Evolutionary conservation across 495 filamentous ascomycete genomes (phyloP), one percentile per base, ranked within the genome.

Genomic region (Penicillium lagena): DNA sequence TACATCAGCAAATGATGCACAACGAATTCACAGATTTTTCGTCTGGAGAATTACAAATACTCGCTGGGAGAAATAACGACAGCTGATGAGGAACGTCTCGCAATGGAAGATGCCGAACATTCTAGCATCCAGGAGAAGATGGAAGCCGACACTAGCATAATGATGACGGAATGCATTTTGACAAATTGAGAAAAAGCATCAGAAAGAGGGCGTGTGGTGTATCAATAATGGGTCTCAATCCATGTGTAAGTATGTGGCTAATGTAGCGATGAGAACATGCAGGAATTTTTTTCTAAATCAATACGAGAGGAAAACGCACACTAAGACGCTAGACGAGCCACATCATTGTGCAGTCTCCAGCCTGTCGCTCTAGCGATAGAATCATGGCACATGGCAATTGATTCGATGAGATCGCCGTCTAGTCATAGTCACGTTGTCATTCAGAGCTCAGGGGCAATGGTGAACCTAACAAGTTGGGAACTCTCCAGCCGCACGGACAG

Each of bases 1-100:
- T 12, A 13, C 5, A 29, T 48, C 27, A 50, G 42, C 38, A 39
- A 11, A 42, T 15, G 29, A 8, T 2, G 22, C 29, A 39, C 14
- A 6, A 11, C 27, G n/a, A 29, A 9, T 7, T 12, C 10, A 39
- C 29, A n/a, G 7, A 9, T 15, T 2, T 31, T 43, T 14, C 29
- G 17, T 22, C 22, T 31, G 11, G 12, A 22, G 13, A 39, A 2
- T 43, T 47, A 55, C 52, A 55, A 55, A 27, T 55, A 55, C 45
- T 55, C 40, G 22, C 52, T 55, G 37, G 52, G 47, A 2, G 52
- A 43, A 13, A 55, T 44, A 32, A 47, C 43, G 10, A 55, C 27
- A 35, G 52, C 47, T 5, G 44, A 39, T 27, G 52, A 40, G n/a
- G 52, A 51, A 9, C 43, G 47, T 42, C 29, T 28, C 12, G 37